phyloP scores from a whole-genome alignment of 148 eudicot genomes.

The Nyssa sinensis region DNA sequence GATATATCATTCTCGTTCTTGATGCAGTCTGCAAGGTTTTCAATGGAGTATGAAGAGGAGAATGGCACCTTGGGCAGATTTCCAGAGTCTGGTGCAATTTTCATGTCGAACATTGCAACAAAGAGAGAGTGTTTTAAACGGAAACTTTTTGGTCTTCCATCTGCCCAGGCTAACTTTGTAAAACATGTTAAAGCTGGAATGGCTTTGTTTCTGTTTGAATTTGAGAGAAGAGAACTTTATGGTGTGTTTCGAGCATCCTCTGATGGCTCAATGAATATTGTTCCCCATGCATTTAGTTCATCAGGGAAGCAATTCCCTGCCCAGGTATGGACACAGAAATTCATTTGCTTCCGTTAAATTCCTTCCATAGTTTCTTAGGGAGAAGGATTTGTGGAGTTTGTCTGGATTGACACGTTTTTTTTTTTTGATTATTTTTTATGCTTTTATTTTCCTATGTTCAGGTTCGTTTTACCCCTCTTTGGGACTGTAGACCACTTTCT shows the following conservation, averaged over 20 bases:
- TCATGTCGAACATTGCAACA: conserved; percentile 53
- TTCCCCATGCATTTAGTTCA: conserved; percentile 44
- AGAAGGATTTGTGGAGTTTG: conserved; percentile 4
- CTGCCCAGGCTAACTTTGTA: conserved; percentile 40
- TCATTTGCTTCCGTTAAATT: neutral
- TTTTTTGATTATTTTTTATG: neutral
- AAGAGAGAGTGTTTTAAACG: conserved; percentile 48
- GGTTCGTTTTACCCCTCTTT: conserved; percentile 28
- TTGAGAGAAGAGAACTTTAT: conserved; percentile 46
- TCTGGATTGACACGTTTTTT: conserved; percentile 6
- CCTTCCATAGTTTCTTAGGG: neutral
- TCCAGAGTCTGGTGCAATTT: conserved; percentile 66
- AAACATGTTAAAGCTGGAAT: conserved; percentile 64
- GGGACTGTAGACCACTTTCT: conserved; percentile 31
- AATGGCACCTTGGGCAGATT: conserved; percentile 31
- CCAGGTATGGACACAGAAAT: conserved; percentile 40
- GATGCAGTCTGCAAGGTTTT: conserved; percentile 11
- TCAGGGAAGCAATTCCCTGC: conserved; percentile 54
- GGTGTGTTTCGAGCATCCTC: conserved; percentile 70
- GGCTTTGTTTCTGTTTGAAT: conserved; percentile 72
- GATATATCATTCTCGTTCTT: neutral
- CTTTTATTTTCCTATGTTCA: neutral
- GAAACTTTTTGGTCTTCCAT: conserved; percentile 59
- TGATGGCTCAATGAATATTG: conserved; percentile 60
- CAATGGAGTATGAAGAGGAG: conserved; percentile 22